These are phyloP conservation scores for Helicocarpus griseus DNA, from an alignment of 2,329 filamentous ascomycete species.

Conservation along the genomic window DNA sequence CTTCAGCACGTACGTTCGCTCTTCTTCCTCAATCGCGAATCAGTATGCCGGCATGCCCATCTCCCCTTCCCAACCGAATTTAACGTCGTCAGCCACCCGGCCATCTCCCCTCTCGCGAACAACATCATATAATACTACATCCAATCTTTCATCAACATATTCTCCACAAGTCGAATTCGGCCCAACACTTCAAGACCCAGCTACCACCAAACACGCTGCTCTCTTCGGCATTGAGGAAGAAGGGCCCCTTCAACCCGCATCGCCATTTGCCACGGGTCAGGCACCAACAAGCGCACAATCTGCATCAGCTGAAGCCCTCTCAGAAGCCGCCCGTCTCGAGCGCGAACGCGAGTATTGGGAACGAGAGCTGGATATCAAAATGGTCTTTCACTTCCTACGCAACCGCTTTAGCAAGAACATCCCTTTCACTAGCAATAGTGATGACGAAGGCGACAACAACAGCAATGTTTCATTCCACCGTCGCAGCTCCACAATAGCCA, in stretches of 20 bases:
- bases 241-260: constrained; percentile 23
- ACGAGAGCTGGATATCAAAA: constrained; percentile 76
- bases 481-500: constrained; percentile 18
- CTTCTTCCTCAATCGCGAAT: constrained; percentile 51
- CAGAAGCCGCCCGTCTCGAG: constrained; percentile 37
- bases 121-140: constrained; percentile 14
- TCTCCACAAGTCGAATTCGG: constrained; percentile 43
- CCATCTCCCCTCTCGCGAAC: constrained; percentile 12
- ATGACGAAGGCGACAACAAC: constrained; percentile 34
- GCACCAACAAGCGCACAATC: constrained; percentile 11
- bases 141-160: constrained; percentile 20
- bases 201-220: constrained; percentile 41
- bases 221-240: constrained; percentile 60
- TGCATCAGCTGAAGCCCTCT: constrained; percentile 22
- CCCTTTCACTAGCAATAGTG: constrained; percentile 30
- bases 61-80: constrained; percentile 16
- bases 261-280: not conserved
- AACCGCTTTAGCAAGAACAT: constrained; percentile 55
- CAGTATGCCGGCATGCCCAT: constrained; percentile 71
- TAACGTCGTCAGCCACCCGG: constrained; percentile 1
- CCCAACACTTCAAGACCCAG: constrained; percentile 37
- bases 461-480: constrained; percentile 18
- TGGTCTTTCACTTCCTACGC: constrained; percentile 81
- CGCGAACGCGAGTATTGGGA: constrained; percentile 76
- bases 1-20: constrained; percentile 68